Evolutionary conservation across 2,329 filamentous ascomycete species (phyloP), one percentile per base, ranked within the genome.

Genomic region (Akanthomyces muscarius): DNA sequence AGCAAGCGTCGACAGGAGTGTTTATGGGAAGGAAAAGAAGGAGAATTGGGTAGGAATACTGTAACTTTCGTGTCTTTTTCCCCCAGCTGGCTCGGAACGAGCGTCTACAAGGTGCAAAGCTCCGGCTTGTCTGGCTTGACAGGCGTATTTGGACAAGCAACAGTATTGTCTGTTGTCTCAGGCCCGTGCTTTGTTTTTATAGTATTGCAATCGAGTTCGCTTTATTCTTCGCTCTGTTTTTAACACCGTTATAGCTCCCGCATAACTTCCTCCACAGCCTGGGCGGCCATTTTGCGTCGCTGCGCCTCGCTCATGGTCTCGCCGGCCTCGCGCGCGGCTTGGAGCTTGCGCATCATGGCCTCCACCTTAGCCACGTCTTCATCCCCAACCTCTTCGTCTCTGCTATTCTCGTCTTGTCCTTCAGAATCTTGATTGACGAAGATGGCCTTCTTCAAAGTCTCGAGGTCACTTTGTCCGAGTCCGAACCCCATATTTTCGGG

Each of bases 191-290:
- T 54, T 28, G 16, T 30, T 13, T 3, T 61, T 61, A 1, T 44
- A 13, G 2, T 25, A 50, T 38, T 18, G 6, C 13, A 14, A 7
- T 42, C 16, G 3, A 21, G 36, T 21, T 16, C 45, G 6, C n/a
- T 38, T 28, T 30, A 2, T 44, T 63, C 48, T 59, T 53, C 33
- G 33, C 28, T 23, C 4, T 10, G 14, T 41, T 4, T n/a, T 28
- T 62, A 42, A 60, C 54, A 54, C 62, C 23, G 36, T 70, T 65
- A 84, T 36, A 86, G 65, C 54, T 86, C 82, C 68, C 80, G 83
- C 86, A 89, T 88, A 38, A 89, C 83, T 68, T 89, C 86, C 14
- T 78, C 80, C 3, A 89, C 85, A 0, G 86, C 86, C 68, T 82
- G 82, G 25, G 83, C 83, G 3, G 86, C 86, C 74, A 88, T 79